These are phyloP conservation scores for Flaveria sonorensis DNA, from an alignment of 129 eudicot genomes.

Conservation along the genomic window DNA sequence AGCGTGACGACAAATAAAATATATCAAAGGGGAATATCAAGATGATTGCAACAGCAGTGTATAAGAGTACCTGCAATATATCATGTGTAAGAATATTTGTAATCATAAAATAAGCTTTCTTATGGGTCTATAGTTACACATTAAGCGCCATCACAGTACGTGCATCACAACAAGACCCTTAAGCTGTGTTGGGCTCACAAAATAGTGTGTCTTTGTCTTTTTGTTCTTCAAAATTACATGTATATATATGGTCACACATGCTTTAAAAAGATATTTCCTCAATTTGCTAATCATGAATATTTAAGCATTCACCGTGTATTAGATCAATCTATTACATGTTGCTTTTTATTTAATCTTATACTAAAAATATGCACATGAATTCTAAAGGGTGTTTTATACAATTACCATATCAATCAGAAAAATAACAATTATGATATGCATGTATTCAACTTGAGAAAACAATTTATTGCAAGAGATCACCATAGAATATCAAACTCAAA, in stretches of 20 bases:
- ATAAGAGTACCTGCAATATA: constrained; percentile 83
- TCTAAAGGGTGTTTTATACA: neutral
- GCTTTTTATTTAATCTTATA: neutral
- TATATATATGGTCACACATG: constrained; percentile 2
- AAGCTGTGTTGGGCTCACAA: constrained; percentile 6
- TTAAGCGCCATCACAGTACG: neutral
- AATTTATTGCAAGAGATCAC: constrained; percentile 4
- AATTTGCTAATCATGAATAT: constrained; percentile 10
- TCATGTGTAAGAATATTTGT: constrained; percentile 28
- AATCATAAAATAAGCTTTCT: neutral
- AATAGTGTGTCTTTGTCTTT: neutral
- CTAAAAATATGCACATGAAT: neutral
- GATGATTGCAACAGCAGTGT: constrained; percentile 66
- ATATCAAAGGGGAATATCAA: constrained; percentile 93
- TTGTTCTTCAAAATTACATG: neutral
- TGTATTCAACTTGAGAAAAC: constrained; percentile 11
- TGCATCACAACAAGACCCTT: constrained; percentile 2
- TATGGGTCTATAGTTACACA: neutral
- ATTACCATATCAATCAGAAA: neutral
- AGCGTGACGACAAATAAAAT: constrained; percentile 89
- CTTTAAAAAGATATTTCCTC: neutral
- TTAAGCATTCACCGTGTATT: constrained; percentile 6
- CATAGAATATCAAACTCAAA: neutral
- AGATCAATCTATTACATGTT: constrained; percentile 5
- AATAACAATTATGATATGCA: neutral